Evolutionary conservation across 495 filamentous ascomycete genomes (phyloP).

Genomic region (Cryomyces minteri): DNA sequence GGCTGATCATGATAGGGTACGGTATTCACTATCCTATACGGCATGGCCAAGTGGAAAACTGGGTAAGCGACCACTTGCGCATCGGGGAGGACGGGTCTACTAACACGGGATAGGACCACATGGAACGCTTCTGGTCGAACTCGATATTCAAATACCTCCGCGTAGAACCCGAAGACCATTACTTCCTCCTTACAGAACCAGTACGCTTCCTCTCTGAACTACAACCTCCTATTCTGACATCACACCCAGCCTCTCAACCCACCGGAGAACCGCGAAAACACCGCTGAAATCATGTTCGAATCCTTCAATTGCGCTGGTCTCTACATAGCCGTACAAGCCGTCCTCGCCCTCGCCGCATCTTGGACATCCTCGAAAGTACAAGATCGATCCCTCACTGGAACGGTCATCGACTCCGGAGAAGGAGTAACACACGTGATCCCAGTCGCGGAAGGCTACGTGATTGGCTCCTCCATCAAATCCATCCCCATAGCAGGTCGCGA

Average conservation of each 20-base stretch:
- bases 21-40: constrained; percentile 93
- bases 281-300: constrained; percentile 99
- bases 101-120: constrained; percentile 52
- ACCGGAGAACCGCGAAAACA: constrained; percentile 96
- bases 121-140: constrained; percentile 99
- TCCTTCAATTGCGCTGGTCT: constrained; percentile 98
- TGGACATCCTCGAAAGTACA: constrained; percentile 98
- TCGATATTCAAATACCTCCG: constrained; percentile 99
- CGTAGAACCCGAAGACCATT: constrained; percentile 95
- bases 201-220: constrained; percentile 29
- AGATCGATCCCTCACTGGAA: constrained; percentile 91
- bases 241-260: constrained; percentile 70
- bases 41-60: constrained; percentile 96
- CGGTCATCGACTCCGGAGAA: constrained; percentile 93
- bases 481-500: constrained; percentile 95
- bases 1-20: constrained; percentile 43
- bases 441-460: constrained; percentile 96
- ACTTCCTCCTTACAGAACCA: constrained; percentile 94
- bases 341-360: constrained; percentile 86
- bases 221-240: background rate
- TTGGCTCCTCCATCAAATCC: constrained; percentile 95
- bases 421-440: constrained; percentile 98
- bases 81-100: background rate
- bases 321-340: constrained; percentile 96
- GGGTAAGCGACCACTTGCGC: constrained; percentile 34